Evolutionary conservation across 2,329 filamentous ascomycete genomes (phyloP), one percentile per base, ranked within the genome.

Genomic region (Colletotrichum godetiae): DNA sequence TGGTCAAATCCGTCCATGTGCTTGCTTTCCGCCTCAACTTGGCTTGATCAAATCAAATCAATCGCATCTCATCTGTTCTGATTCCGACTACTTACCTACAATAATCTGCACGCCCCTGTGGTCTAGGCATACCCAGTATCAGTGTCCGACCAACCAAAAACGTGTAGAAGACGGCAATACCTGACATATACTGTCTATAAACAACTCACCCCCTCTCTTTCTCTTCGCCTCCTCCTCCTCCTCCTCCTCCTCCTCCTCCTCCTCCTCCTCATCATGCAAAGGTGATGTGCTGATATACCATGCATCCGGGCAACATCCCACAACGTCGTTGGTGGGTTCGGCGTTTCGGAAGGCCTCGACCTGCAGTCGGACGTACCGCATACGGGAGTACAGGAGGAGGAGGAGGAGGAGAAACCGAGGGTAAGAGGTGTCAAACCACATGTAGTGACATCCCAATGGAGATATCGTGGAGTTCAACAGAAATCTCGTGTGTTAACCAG

Each of bases 361-460:
- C 37, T 13, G n/a, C 33, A 8, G 35, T 60, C 35, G 29, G 53
- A 53, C 24, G 33, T 33, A 37, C 55, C 24, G 31, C 53, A 29
- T 42, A 42, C 37, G 37, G 42, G 35, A 37, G 33, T 12, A 52
- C 46, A 19, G 13, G 24, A 10, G 31, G 29, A 31, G 29, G 29
- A 31, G 7, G 29, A 31, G 29, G n/a, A 19, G 13, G 24, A 10
- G 31, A 4, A 27, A 4, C 27, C 27, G 27, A 27, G 27, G 27
- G 27, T 27, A 27, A 27, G 29, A 58, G 67, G 37, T 63, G 52
- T 29, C 52, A 58, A 31, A 53, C 53, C 29, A 59, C 58, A 58
- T 70, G 60, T 70, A 27, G 67, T 59, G 67, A 61, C 52, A 70
- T 70, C 60, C 53, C 4, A 53, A 59, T 66, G 53, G 67, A 70